Percentiles rank a stretch among this genome's conserved stretches.
These are phyloP conservation scores for Panellus pusillus DNA, from an alignment of 768 basidiomycete species.

Conservation along the genomic window DNA sequence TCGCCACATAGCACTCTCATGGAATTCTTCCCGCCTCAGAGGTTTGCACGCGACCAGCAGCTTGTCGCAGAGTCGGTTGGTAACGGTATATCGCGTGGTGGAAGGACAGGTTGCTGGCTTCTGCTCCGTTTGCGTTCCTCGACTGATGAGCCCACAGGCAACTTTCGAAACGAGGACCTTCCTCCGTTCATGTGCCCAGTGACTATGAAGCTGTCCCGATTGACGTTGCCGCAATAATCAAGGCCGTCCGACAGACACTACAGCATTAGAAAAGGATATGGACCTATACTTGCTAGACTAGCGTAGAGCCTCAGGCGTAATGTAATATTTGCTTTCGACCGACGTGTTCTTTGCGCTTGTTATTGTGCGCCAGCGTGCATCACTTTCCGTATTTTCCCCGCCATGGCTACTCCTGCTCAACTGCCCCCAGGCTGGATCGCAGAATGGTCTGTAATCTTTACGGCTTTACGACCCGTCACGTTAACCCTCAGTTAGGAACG, in stretches of 20 bases:
- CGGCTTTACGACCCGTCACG: not conserved
- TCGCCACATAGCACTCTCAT: constrained; percentile 62
- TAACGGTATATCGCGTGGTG: constrained; percentile 60
- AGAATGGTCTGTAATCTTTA: constrained; percentile 63
- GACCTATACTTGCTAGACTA: constrained; percentile 7
- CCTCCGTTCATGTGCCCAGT: constrained; percentile 10
- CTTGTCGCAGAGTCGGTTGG: constrained; percentile 53
- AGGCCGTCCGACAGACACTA: constrained; percentile 9
- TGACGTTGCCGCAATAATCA: constrained; percentile 14
- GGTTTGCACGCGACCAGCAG: constrained; percentile 64
- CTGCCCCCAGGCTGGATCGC: constrained; percentile 92
- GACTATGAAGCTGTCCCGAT: constrained; percentile 12
- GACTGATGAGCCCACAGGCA: not conserved
- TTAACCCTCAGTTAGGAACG: constrained; percentile 58
- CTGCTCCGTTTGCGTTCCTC: not conserved
- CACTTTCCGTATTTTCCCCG: constrained; percentile 20
- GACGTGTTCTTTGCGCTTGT: constrained; percentile 21
- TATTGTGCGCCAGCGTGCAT: constrained; percentile 20
- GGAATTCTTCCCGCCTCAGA: constrained; percentile 74
- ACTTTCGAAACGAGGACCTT: constrained; percentile 10
- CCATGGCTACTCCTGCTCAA: constrained; percentile 55
- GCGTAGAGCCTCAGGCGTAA: constrained; percentile 1
- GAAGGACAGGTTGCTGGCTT: constrained; percentile 32
- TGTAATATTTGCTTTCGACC: constrained; percentile 4
- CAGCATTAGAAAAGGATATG: constrained; percentile 2